Conservation (phyloP, 148 eudicot species). For the Arbutus unedo region DNA sequence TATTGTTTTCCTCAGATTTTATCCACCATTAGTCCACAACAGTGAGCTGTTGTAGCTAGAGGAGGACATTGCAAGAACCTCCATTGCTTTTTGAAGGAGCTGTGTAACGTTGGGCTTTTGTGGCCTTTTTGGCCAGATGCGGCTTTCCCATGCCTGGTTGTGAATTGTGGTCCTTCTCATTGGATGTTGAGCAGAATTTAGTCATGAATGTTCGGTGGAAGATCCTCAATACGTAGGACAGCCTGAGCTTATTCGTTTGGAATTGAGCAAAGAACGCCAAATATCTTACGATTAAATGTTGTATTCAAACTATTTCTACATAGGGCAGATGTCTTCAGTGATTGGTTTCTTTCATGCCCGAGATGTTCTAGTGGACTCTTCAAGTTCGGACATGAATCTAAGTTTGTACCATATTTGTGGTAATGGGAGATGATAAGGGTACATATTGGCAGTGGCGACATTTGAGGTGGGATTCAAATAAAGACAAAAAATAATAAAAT, state of each 20-base stretch:
- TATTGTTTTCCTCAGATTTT: conserved; percentile 30
- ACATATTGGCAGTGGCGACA: too few relatives aligned
- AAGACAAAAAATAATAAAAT: too few relatives aligned
- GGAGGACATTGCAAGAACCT: background rate
- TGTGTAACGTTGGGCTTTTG: background rate
- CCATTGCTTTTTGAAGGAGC: background rate
- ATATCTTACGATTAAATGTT: background rate
- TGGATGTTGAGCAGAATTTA: background rate
- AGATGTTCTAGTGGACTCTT: background rate
- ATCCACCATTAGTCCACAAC: conserved; percentile 26
- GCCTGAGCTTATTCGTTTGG: background rate
- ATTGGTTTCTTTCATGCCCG: background rate
- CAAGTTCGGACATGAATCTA: background rate
- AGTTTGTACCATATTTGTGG: background rate
- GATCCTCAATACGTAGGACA: background rate
- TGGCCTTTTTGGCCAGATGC: background rate
- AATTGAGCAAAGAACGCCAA: background rate
- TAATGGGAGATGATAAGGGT: too few relatives aligned
- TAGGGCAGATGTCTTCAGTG: background rate
- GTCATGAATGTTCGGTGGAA: background rate
- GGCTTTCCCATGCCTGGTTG: background rate
- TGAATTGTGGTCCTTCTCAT: background rate
- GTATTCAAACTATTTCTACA: background rate
- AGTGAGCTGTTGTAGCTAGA: conserved; percentile 13
- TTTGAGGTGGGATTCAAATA: too few relatives aligned